Conservation (phyloP, 1,284 basidiomycete genomes). For the Pseudozyma tsukubaensis region DNA sequence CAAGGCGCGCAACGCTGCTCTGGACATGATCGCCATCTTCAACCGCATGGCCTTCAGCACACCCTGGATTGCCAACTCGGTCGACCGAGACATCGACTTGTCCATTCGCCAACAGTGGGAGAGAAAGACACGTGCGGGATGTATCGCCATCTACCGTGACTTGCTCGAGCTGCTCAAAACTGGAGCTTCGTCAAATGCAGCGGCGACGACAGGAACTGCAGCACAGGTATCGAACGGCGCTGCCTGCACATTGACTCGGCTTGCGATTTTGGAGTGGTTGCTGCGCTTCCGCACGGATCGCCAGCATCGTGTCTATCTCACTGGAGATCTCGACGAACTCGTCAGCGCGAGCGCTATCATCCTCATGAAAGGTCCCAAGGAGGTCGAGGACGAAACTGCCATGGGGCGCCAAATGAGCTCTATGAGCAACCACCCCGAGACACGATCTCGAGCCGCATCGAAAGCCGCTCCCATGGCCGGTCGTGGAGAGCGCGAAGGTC, state of each 20-base stretch:
- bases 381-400: conserved; percentile 10
- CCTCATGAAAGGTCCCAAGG: conserved; percentile 38
- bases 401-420: conserved; percentile 64
- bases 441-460: conserved; percentile 20
- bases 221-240: conserved; percentile 7
- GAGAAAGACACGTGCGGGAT: conserved; percentile 50
- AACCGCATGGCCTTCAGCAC: conserved; percentile 65
- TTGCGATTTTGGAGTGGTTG: conserved; percentile 85
- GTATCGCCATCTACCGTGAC: conserved; percentile 62
- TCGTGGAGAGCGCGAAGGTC: conserved; percentile 40
- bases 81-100: conserved; percentile 37
- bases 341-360: conserved; percentile 31
- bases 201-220: conserved; percentile 2
- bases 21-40: conserved; percentile 65
- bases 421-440: conserved; percentile 8
- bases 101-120: conserved; percentile 42
- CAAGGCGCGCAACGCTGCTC: conserved; percentile 52
- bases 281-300: conserved; percentile 90
- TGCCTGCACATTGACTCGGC: conserved; percentile 70
- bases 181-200: conserved; percentile 7
- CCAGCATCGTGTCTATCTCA: conserved; percentile 86
- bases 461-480: conserved; percentile 13
- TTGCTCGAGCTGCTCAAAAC: conserved; percentile 56
- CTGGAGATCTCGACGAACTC: conserved; percentile 71
- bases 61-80: conserved; percentile 54